Percentiles rank a stretch among this genome's conserved stretches.
phyloP scores from a whole-genome alignment of 768 basidiomycete genomes.

The Gymnopilus junonius region DNA sequence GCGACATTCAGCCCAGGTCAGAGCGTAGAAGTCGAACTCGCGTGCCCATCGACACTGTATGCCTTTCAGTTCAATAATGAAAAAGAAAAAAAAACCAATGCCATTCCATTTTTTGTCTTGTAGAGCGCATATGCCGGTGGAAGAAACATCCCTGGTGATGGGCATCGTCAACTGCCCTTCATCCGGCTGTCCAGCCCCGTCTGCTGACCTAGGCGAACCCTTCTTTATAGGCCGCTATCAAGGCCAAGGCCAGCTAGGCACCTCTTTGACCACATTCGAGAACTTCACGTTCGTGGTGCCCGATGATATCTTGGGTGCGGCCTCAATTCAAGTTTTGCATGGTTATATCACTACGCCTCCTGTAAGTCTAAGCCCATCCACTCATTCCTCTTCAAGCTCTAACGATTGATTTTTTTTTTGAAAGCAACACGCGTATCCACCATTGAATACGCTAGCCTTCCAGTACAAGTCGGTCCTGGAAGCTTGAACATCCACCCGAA shows the following conservation, averaged over 20 bases:
- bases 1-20: neutral
- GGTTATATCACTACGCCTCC: neutral
- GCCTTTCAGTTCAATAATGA: neutral
- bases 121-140: neutral
- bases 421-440: neutral
- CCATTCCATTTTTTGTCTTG: neutral
- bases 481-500: conserved; percentile 1
- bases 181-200: neutral
- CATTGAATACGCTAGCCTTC: neutral
- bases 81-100: too few relatives aligned
- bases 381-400: neutral
- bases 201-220: neutral
- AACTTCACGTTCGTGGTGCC: conserved; percentile 4
- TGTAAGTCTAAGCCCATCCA: neutral
- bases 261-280: neutral
- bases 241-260: neutral
- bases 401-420: neutral
- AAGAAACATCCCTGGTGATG: neutral
- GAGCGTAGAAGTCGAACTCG: neutral
- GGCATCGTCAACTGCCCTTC: conserved; percentile 1
- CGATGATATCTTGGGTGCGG: neutral
- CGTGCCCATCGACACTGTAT: neutral
- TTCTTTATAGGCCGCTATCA: neutral
- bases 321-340: conserved; percentile 9
- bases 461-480: neutral